phyloP scores from a whole-genome alignment of 2,329 filamentous ascomycete species.

The Aureobasidium zeae region DNA sequence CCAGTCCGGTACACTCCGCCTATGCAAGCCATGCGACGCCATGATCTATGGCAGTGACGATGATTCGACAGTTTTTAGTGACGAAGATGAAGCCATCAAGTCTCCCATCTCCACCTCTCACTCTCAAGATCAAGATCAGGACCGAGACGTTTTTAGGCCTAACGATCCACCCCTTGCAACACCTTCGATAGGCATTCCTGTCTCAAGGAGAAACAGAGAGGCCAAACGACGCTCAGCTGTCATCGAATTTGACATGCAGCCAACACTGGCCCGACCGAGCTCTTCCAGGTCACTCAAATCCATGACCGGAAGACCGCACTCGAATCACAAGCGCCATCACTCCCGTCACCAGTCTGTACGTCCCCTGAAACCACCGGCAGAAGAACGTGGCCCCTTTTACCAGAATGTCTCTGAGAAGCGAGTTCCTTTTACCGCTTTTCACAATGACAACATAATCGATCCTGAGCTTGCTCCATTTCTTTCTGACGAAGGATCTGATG shows the following conservation, averaged over 20 bases:
- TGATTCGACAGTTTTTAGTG: constrained; percentile 82
- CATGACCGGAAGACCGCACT: constrained; percentile 60
- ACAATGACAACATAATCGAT: constrained; percentile 97
- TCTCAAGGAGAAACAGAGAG: constrained; percentile 58
- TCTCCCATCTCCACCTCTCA: not conserved
- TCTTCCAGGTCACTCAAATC: constrained; percentile 86
- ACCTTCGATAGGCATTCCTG: constrained; percentile 57
- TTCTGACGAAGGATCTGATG: constrained; percentile 76
- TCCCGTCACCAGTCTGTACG: constrained; percentile 79
- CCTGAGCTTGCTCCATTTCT: constrained; percentile 91
- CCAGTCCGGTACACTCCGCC: constrained; percentile 70
- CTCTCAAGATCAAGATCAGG: constrained; percentile 6
- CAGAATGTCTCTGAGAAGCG: constrained; percentile 54
- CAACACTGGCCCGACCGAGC: constrained; percentile 72
- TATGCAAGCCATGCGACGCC: constrained; percentile 85
- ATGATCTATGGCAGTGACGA: constrained; percentile 88
- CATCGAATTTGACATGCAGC: constrained; percentile 78
- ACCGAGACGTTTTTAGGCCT: constrained; percentile 15
- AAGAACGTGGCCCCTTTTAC: constrained; percentile 83
- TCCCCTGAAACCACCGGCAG: constrained; percentile 59
- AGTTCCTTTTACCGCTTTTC: constrained; percentile 74
- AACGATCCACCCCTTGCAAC: constrained; percentile 33
- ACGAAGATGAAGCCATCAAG: constrained; percentile 45
- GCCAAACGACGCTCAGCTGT: constrained; percentile 77
- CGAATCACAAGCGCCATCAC: constrained; percentile 72